phyloP scores from a whole-genome alignment of 148 eudicot genomes.

The Vaccinium corymbosum region DNA sequence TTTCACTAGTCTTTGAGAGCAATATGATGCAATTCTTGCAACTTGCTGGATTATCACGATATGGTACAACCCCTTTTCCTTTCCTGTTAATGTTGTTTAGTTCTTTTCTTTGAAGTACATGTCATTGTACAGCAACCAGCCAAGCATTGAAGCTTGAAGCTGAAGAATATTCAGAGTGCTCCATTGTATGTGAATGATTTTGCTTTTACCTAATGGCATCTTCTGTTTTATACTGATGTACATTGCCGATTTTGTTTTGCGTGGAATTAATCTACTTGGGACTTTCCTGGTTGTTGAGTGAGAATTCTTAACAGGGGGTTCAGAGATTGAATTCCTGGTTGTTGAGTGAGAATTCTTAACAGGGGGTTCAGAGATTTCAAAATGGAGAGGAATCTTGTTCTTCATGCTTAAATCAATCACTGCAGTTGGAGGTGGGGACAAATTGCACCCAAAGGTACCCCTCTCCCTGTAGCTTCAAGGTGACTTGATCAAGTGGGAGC shows the following conservation, averaged over 20 bases:
- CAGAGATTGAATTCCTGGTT: neutral
- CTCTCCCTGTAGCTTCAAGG: neutral
- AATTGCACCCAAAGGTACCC: conserved; percentile 9
- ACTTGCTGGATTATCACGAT: neutral
- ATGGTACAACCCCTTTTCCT: neutral
- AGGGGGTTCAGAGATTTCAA: neutral
- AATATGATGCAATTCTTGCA: conserved; percentile 3
- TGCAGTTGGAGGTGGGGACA: conserved; percentile 5
- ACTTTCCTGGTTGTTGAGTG: neutral
- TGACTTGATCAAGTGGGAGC: neutral
- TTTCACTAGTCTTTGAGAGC: neutral
- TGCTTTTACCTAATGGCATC: neutral
- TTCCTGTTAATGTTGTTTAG: neutral
- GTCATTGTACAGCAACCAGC: conserved; percentile 6
- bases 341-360: neutral
- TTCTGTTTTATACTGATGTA: neutral
- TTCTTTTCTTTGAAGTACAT: conserved; percentile 1
- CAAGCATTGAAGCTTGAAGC: conserved; percentile 8
- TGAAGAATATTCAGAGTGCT: conserved; percentile 2
- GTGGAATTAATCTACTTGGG: neutral
- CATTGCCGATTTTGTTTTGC: neutral
- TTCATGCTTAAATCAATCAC: neutral
- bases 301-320: neutral
- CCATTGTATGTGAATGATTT: neutral
- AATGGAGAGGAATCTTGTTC: neutral